Base-by-base conservation (phyloP, 139 green algal genomes). In the Coelastrella sp. region DNA sequence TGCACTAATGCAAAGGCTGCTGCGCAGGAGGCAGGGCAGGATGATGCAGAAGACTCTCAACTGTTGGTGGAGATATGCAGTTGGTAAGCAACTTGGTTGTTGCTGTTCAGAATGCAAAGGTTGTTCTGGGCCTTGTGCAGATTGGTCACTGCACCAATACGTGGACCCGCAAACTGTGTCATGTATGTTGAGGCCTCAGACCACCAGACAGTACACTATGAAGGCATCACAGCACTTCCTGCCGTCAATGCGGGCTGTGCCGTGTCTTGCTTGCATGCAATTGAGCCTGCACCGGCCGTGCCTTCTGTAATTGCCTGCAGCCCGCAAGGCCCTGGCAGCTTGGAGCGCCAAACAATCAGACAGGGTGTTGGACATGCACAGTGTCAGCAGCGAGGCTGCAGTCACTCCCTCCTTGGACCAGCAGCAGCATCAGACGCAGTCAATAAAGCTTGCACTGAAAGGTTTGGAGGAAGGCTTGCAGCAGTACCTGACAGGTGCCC, bases 1-100 rank as follows among this genome's bases (percentile, higher is more conserved):
- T 64, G 81, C 56, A 8, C 22, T 87, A 11, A 2, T 78, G 81
- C n/a, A 78, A 61, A 61, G 61, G 4, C 22, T 77, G n/a, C 59
- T 74, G 22, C 20, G 32, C n/a, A 54, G 59, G 13, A 86, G 59
- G 23, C 23, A 78, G 64, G 23, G 61, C 14, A 60, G 61, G 23
- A 22, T 65, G 59, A 77, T 87, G 81, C 61, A 87, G 64, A 32
- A 87, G 81, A 61, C 47, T 5, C 32, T 87, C 14, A 61, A 23
- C 14, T 19, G 23, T 13, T 87, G 81, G 81, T 64, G 81, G 64
- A 76, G 64, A 64, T 61, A 87, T 23, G 77, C 81, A 23, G 64
- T 20, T 56, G 81, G 32, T 47, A 47, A 47, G 32, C 32, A 47
- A 47, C 32, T 47, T 47, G 32, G 0, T 47, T 2, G 32, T 47